Evolutionary conservation across 495 filamentous ascomycete genomes (phyloP), one percentile per base, ranked within the genome.

Genomic region (Podospora tetraspora): DNA sequence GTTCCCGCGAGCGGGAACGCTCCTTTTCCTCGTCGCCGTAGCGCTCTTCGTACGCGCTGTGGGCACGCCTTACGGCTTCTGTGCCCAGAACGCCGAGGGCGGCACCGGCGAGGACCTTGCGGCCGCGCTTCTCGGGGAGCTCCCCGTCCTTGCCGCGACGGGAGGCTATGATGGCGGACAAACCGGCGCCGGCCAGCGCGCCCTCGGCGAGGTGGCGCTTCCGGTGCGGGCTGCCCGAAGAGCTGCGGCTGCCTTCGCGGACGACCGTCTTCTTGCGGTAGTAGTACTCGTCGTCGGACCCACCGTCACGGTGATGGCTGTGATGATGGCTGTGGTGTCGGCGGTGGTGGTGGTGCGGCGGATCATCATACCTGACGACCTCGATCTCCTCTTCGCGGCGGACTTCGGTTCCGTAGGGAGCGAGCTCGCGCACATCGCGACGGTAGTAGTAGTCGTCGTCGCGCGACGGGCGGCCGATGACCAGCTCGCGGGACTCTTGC

Each of bases 181-280:
- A 85, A 66, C 90, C 93, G 52, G 90, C 85, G 16, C 92, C 93
- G 60, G 91, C 90, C 37, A 94, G 79, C 25, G 92, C 92, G 43
- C 93, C 93, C 80, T 94, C 92, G 25, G 91, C 92, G n/a, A 97
- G 76, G 76, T 96, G 92, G 34, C 90, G 90, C 72, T 86, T 86
- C 75, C 88, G 90, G 75, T 92, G 88, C 1, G 76, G 76, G 67
- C 76, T 78, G 64, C 68, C 70, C 9, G 76, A 78, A 2, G 62
- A 64, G 60, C 72, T 74, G 67, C 88, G 87, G 60, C 72, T 74
- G 67, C 88, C 87, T 56, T 85, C 81, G 59, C 81, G 78, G 62
- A 79, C 73, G 61, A 83, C 72, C 12, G 80, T 82, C 66, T 80
- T 79, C 67, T 79, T 79, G 58, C 76, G 68, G 72, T 83, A 83